phyloP scores from a whole-genome alignment of 345 rosid genomes.

The Gossypium ekmanianum region DNA sequence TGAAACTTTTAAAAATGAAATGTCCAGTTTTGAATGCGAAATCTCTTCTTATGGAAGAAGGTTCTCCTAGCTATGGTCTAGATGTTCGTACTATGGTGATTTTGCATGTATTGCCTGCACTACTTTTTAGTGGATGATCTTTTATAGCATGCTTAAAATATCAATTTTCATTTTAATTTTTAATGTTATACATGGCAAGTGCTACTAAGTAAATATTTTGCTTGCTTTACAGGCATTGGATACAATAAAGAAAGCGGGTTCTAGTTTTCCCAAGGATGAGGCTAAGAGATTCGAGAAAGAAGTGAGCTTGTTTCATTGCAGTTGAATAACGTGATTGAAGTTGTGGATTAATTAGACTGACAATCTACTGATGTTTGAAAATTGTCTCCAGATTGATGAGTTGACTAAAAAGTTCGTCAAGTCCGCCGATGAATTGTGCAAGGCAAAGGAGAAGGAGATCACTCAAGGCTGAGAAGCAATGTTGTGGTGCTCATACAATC shows the following conservation, averaged over 20 bases:
- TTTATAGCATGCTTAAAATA: not conserved
- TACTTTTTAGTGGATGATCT: not conserved
- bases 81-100: not conserved
- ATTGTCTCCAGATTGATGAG: conserved; percentile 60
- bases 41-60: not conserved
- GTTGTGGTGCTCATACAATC: not conserved
- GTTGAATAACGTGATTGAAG: not conserved
- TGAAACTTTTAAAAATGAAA: not conserved
- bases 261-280: conserved; percentile 75
- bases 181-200: not conserved
- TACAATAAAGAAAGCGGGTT: conserved; percentile 66
- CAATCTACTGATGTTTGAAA: not conserved
- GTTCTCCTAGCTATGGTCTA: not conserved
- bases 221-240: conserved; percentile 67
- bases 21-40: not conserved
- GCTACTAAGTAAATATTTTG: not conserved
- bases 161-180: not conserved
- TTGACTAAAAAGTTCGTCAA: conserved; percentile 75
- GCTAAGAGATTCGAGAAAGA: conserved; percentile 92
- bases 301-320: conserved; percentile 36
- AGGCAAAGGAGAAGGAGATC: conserved; percentile 89
- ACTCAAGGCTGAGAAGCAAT: conserved; percentile 45
- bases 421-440: conserved; percentile 86
- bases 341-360: not conserved
- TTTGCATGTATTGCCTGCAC: not conserved